A percentile compares a stretch with the other conserved stretches of the same genome.
Evolutionary conservation across 1,284 basidiomycete genomes (phyloP).

Genomic region (Schizopora paradoxa): DNA sequence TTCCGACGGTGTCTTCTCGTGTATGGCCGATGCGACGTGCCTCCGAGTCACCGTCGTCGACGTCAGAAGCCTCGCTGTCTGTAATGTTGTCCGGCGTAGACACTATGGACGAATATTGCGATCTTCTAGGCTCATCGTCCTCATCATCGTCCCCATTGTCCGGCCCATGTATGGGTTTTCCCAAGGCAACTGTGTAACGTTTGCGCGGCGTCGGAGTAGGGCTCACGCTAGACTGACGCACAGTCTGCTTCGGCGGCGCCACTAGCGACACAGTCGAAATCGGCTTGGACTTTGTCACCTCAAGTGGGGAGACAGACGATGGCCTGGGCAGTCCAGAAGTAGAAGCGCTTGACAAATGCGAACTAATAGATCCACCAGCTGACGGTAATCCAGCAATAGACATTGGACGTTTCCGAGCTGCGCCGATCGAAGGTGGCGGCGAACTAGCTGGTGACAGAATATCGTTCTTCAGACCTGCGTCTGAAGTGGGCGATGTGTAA

Average conservation of each 20-base stretch:
- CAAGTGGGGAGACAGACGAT: slow-evolving; percentile 9
- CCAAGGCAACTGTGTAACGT: slow-evolving; percentile 76
- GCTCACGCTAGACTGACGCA: slow-evolving; percentile 48
- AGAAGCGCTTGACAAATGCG: slow-evolving; percentile 9
- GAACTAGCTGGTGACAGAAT: slow-evolving; percentile 59
- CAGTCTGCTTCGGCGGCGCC: slow-evolving; percentile 17
- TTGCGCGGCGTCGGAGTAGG: slow-evolving; percentile 63
- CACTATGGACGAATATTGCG: slow-evolving; percentile 30
- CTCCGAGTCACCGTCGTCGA: slow-evolving; percentile 27
- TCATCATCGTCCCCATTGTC: slow-evolving; percentile 32
- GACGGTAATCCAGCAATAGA: slow-evolving; percentile 29
- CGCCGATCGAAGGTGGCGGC: slow-evolving; percentile 44
- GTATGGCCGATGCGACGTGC: slow-evolving; percentile 23
- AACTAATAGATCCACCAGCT: slow-evolving; percentile 2
- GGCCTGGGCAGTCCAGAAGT: slow-evolving; percentile 20
- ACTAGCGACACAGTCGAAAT: slow-evolving; percentile 29
- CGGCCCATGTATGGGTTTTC: slow-evolving; percentile 54
- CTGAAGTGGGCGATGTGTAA: slow-evolving; percentile 56
- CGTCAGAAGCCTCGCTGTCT: slow-evolving; percentile 30
- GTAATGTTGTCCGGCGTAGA: slow-evolving; percentile 29
- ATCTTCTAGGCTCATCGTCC: slow-evolving; percentile 24
- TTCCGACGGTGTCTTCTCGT: slow-evolving; percentile 61
- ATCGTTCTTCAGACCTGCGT: slow-evolving; percentile 31
- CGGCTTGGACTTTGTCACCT: slow-evolving; percentile 18
- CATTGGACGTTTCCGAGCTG: slow-evolving; percentile 24